phyloP scores from a whole-genome alignment of 2,329 filamentous ascomycete genomes.

The Aspergillus caelatus region DNA sequence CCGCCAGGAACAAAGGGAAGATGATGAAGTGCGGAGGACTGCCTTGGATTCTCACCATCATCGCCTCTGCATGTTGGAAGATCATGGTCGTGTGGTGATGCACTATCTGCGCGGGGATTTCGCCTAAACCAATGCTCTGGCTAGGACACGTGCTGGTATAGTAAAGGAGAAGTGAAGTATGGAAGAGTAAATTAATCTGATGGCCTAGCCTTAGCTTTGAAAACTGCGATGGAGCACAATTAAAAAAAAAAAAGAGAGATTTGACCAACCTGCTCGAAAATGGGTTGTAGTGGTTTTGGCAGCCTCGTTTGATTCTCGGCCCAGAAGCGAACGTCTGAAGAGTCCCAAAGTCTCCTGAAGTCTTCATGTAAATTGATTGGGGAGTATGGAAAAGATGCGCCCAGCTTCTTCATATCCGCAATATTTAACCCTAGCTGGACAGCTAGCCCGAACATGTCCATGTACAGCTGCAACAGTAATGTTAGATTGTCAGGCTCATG shows the following conservation, averaged over 20 bases:
- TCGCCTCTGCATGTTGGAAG: conserved; percentile 44
- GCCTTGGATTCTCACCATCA: conserved; percentile 42
- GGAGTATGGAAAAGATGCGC: conserved; percentile 25
- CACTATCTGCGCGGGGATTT: conserved; percentile 46
- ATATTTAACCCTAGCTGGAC: conserved; percentile 50
- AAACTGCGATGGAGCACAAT: neutral
- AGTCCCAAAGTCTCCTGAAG: conserved; percentile 42
- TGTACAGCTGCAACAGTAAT: conserved; percentile 48
- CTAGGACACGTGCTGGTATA: conserved; percentile 57
- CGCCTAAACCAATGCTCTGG: conserved; percentile 47
- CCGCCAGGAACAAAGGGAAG: conserved; percentile 60
- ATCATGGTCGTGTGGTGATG: conserved; percentile 50
- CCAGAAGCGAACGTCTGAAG: conserved; percentile 39
- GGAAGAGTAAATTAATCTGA: conserved; percentile 48
- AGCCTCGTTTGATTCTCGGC: conserved; percentile 40
- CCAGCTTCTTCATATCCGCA: conserved; percentile 42
- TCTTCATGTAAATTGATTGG: conserved; percentile 34
- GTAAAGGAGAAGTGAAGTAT: conserved; percentile 55
- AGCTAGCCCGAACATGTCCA: conserved; percentile 49
- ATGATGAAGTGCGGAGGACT: conserved; percentile 51
- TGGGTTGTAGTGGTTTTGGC: conserved; percentile 36
- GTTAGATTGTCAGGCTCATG: conserved; percentile 43
- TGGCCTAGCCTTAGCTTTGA: neutral
- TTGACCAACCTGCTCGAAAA: conserved; percentile 50
- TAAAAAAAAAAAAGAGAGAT: too few relatives aligned